Evolutionary conservation across 75 land plant genomes (phyloP), one percentile per base, ranked within the genome.

Genomic region (Pseudotsuga menziesii): DNA sequence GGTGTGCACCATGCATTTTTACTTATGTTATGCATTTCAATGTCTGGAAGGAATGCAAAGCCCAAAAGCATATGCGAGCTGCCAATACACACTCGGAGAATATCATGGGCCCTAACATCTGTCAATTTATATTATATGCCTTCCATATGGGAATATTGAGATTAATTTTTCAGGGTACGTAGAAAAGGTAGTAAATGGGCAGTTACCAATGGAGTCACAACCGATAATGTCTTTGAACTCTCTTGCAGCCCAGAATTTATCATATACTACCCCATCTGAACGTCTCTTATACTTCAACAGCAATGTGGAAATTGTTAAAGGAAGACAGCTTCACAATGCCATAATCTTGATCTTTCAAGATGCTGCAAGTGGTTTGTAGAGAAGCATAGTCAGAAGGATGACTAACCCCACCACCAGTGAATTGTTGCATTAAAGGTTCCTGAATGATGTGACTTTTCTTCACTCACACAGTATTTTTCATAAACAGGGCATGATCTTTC

Each of bases 401-500:
- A 48, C 91, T 78, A 16, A 98, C 98, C 32, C 90, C 98, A 36
- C 95, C 95, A 19, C 99, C 99, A 17, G 84, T 97, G 99, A 75
- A 94, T 96, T 15, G 99, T 96, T 39, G 95, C 99, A 74, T 89
- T 90, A 76, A 94, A 82, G 17, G 79, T 59, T 72, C 99, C 95
- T 6, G 78, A 78, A 80, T 92, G 94, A 25, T 81, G 59, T 36
- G 75, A 11, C 48, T 76, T 90, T 69, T 89, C 98, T 27, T 87
- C 66, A 35, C 77, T 91, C 41, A 89, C 84, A 77, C 98, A 95
- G 4, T 73, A 79, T 61, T 85, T 85, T 90, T 96, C 89, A 78
- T 94, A 96, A 17, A 92, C 84, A 26, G 99, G 99, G 60, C 97
- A n/a, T n/a, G 97, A 87, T 73, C 99, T 83, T 75, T 96, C 99